Evolutionary conservation across 83 land plant genomes (phyloP).

Genomic region (Thuja plicata): DNA sequence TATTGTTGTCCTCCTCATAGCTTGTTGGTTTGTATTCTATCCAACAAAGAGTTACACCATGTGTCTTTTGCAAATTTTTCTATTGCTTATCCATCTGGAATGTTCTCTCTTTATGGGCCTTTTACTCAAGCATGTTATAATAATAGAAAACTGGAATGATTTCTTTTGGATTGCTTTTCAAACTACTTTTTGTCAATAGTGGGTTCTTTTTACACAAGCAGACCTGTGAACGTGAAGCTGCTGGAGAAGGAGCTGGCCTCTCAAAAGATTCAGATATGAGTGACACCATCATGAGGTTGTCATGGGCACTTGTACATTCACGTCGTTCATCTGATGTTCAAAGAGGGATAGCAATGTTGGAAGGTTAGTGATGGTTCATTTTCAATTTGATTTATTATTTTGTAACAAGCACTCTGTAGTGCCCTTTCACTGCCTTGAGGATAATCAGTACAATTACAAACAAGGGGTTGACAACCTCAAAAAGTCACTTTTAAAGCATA

Average conservation of each 20-base stretch:
- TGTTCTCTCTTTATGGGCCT: background rate
- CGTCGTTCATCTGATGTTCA: constrained; percentile 72
- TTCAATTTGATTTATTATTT: background rate
- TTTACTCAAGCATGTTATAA: background rate
- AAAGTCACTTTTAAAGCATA: background rate
- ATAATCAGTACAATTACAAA: background rate
- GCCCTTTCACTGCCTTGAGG: background rate
- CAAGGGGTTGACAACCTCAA: background rate
- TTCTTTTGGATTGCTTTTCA: background rate
- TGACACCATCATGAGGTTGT: constrained; percentile 83
- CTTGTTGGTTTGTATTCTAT: background rate
- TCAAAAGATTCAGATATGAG: constrained; percentile 35
- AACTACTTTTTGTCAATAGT: background rate
- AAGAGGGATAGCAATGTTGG: constrained; percentile 90
- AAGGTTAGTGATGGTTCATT: constrained; percentile 42
- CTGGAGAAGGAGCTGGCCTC: constrained; percentile 32
- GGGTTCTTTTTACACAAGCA: constrained; percentile 13
- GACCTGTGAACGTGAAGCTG: constrained; percentile 72
- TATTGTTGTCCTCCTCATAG: background rate
- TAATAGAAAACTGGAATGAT: background rate
- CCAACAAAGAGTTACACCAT: background rate
- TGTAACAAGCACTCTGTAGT: background rate
- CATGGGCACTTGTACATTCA: constrained; percentile 98
- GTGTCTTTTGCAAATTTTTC: background rate
- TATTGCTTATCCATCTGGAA: background rate